phyloP scores from a whole-genome alignment of 2,329 filamentous ascomycete species.

The Aspergillus versicolor region DNA sequence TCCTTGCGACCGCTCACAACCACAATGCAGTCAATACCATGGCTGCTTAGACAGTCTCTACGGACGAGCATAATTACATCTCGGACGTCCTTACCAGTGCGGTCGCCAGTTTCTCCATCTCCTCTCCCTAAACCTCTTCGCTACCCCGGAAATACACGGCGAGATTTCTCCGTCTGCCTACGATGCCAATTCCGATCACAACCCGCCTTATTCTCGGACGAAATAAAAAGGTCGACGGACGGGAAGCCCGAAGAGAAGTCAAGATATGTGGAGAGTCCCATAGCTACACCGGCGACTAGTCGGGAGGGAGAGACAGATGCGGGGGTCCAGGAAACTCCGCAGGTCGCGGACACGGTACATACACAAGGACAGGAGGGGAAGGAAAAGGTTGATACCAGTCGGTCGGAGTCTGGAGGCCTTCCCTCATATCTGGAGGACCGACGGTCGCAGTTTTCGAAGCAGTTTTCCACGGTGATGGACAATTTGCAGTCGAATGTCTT shows the following conservation, averaged over 20 bases:
- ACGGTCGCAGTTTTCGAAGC: slow-evolving; percentile 58
- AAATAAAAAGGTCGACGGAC: slow-evolving; percentile 12
- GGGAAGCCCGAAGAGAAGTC: slow-evolving; percentile 12
- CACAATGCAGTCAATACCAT: slow-evolving; percentile 43
- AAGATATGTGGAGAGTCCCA: slow-evolving; percentile 22
- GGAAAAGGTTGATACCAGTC: background rate
- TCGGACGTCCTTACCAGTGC: slow-evolving; percentile 22
- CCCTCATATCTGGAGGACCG: slow-evolving; percentile 43
- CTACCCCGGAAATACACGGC: slow-evolving; percentile 21
- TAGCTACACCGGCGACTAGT: slow-evolving; percentile 20
- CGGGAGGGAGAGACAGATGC: slow-evolving; percentile 20
- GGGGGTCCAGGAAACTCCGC: slow-evolving; percentile 18
- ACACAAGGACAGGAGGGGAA: slow-evolving; percentile 11
- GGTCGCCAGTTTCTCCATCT: slow-evolving; percentile 23
- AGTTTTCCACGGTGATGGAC: slow-evolving; percentile 78
- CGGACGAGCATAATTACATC: slow-evolving; percentile 27
- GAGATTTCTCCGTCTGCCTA: slow-evolving; percentile 41
- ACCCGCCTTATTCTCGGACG: slow-evolving; percentile 26
- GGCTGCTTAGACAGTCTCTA: slow-evolving; percentile 40
- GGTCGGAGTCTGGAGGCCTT: slow-evolving; percentile 22
- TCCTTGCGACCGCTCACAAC: slow-evolving; percentile 20
- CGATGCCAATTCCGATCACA: slow-evolving; percentile 43
- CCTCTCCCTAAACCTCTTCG: slow-evolving; percentile 22
- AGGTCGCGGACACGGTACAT: slow-evolving; percentile 17
- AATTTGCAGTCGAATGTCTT: slow-evolving; percentile 81